Evolutionary conservation across 306 rosid genomes (phyloP).

Genomic region (Neltuma alba): DNA sequence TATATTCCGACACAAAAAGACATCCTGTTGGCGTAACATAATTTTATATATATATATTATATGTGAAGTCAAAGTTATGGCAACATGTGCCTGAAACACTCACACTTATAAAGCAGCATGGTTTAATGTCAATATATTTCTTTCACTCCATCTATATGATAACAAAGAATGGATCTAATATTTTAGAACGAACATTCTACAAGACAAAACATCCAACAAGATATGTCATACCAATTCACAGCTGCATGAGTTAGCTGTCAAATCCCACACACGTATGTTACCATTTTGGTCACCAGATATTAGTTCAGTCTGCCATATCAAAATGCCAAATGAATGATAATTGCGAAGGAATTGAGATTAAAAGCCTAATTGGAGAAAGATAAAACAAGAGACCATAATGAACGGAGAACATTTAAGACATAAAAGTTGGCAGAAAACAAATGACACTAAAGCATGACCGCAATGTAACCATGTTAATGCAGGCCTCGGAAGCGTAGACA

Average conservation of each 20-base stretch:
- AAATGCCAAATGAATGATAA: slow-evolving; percentile 32
- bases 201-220: slow-evolving; percentile 4
- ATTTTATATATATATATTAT: slow-evolving; percentile 17
- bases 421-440: slow-evolving; percentile 30
- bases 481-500: not conserved
- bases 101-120: slow-evolving; percentile 11
- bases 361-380: slow-evolving; percentile 18
- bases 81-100: slow-evolving; percentile 7
- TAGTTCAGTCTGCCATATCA: slow-evolving; percentile 81
- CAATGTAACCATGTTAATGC: not conserved
- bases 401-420: slow-evolving; percentile 25
- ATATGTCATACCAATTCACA: slow-evolving; percentile 81
- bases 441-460: slow-evolving; percentile 9
- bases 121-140: slow-evolving; percentile 28
- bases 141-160: slow-evolving; percentile 1
- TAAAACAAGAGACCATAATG: slow-evolving; percentile 7
- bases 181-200: slow-evolving; percentile 23
- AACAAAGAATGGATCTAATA: slow-evolving; percentile 1
- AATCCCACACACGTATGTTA: slow-evolving; percentile 98
- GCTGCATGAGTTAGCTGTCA: slow-evolving; percentile 98
- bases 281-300: slow-evolving; percentile 99
- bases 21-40: not conserved
- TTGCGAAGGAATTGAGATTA: slow-evolving; percentile 10
- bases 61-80: slow-evolving; percentile 25
- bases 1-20: not conserved